Percentiles rank a stretch among this genome's conserved stretches.
These are phyloP conservation scores for Helotiales sp. DNA, from an alignment of 2,329 filamentous ascomycete species.

Conservation along the genomic window DNA sequence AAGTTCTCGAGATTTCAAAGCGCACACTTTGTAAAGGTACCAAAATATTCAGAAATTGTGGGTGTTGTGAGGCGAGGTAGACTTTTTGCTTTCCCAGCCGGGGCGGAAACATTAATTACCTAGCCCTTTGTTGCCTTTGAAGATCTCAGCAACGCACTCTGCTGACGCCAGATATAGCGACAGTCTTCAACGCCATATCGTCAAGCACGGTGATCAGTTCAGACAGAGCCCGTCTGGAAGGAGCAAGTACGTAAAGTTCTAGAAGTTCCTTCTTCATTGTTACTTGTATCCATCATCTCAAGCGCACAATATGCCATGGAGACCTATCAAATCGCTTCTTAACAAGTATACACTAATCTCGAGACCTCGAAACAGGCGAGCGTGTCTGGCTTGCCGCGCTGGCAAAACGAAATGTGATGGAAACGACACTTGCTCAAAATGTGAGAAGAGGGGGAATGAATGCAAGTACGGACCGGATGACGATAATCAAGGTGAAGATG, in stretches of 20 bases:
- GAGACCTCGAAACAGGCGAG: no score
- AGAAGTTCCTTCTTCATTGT: no score
- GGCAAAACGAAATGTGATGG: constrained; percentile 48
- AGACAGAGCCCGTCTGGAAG: constrained; percentile 29
- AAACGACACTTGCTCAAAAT: constrained; percentile 40
- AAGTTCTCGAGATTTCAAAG: no score
- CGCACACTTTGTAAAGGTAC: no score
- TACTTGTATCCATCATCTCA: no score
- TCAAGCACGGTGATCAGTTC: constrained; percentile 27
- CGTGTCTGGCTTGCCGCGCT: constrained; percentile 45
- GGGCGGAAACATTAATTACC: no score
- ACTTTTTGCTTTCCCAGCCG: background rate
- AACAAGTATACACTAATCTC: no score
- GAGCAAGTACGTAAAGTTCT: no score
- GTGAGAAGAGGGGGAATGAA: constrained; percentile 39
- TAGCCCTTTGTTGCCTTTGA: background rate
- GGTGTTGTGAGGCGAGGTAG: no score
- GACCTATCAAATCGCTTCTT: no score
- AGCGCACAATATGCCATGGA: no score
- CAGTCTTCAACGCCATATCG: constrained; percentile 30
- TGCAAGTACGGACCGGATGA: constrained; percentile 37
- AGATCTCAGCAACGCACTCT: background rate
- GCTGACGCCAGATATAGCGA: constrained; percentile 5
- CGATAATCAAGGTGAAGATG: background rate
- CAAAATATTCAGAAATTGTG: no score